Evolutionary conservation across 805 yeast species (phyloP), one percentile per base, ranked within the genome.

Genomic region (Saccharomycopsis capsularis): DNA sequence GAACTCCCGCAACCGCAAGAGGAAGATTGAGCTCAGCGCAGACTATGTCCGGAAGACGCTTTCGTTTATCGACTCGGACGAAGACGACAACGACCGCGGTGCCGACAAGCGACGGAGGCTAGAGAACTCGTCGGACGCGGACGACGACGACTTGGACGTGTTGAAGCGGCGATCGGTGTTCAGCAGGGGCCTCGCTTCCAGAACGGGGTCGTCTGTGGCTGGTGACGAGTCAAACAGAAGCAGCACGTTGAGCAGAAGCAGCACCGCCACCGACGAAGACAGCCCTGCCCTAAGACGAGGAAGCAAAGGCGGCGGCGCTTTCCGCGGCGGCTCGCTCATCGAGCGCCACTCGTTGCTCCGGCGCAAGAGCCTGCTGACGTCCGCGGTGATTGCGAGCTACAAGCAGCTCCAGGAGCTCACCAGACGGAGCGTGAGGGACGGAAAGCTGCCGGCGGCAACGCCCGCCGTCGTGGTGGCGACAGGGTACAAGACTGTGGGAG

Each of bases 11-110:
- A 62, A 56, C 11, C 53, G 63, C 38, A 67, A 60, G 51, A 65
- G 69, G 50, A 71, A 66, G 44, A 57, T 67, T 4, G 60, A 62
- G n/a, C 57, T 79, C 35, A 74, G 78, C 4, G 76, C 74, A 58
- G 73, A 74, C 0, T 79, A 75, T 59, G 81, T 81, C 3, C 79
- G 76, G 41, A 70, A 67, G 48, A 75, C 76, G 42, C 63, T 81
- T 35, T 78, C 84, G 1, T 79, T 79, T 55, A 67, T 80, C 47
- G 62, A 63, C 15, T 56, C 55, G 38, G 65, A 50, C 5, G 48
- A 50, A 6, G 34, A 43, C 19, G n/a, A 24, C 4, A 16, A n/a
- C n/a, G 37, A 43, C 18, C 25, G 19, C 9, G 37, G 22, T 16
- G 7, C 15, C 4, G 45, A 42, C 4, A n/a, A n/a, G n/a, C n/a